Base-by-base conservation (phyloP, 768 basidiomycete species). In the Serendipita sp. region DNA sequence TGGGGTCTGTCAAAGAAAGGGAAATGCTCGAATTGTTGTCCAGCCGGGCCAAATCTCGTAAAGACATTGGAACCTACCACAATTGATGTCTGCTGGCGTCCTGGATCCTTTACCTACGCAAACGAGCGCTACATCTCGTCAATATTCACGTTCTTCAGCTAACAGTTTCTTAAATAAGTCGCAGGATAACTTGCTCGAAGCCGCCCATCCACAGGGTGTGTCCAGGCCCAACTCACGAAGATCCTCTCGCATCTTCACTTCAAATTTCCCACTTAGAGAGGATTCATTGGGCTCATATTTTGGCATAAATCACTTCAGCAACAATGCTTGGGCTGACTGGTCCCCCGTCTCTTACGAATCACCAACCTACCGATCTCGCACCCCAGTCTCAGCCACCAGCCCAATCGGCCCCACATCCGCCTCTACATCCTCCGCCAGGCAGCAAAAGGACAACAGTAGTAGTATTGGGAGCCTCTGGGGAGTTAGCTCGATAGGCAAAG, bases 401-500 rank as follows among this genome's bases (percentile, higher is more conserved):
- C 42, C 42, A 11, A n/a, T n/a, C n/a, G 38, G 7, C 38, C 14
- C 38, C 14, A 38, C 38, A 14, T 38, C 38, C 38, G 38, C 38
- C 5, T 14, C 38, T 38, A 7, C 38, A 38, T 5, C 45, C n/a
- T 20, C 45, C 9, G 5, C 45, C n/a, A 48, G n/a, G 45, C 45
- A 48, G 26, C n/a, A 48, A 28, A 28, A n/a, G 45, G 38, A 38
- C 38, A 38, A 38, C 38, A 48, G 20, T n/a, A 48, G n/a, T n/a
- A 20, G 26, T 20, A 48, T 48, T 33, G 81, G 82, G 65, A 89
- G 87, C 44, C 65, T 64, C 72, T 91, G 87, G 86, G 85, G 85
- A 4, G 88, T 91, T 65, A 90, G 89, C 20, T 88, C 82, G 41
- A 84, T 90, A 51, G 89, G 89, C 11, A 81, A 86, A 51, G 89